phyloP scores from a whole-genome alignment of 805 yeast species.

The Blastobotrys parvus region DNA sequence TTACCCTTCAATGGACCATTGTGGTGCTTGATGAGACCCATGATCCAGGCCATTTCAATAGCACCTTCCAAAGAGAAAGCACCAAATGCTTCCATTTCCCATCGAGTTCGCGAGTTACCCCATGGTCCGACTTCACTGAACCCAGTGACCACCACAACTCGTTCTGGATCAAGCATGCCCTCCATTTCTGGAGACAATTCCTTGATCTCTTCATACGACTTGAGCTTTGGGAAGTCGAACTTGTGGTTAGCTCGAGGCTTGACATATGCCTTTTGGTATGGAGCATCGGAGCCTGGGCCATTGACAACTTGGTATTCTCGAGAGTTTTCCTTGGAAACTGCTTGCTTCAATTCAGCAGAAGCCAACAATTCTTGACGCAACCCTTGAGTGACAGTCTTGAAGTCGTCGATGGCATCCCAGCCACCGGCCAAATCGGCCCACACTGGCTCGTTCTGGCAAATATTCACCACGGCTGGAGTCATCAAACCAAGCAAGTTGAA shows the following conservation, averaged over 20 bases:
- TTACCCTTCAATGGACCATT: constrained; percentile 78
- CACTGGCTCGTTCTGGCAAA: constrained; percentile 90
- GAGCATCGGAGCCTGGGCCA: constrained; percentile 83
- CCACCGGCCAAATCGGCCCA: constrained; percentile 99
- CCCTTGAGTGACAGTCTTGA: constrained; percentile 76
- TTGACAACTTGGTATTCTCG: constrained; percentile 78
- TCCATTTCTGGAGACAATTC: constrained; percentile 58
- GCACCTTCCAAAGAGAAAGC: constrained; percentile 96
- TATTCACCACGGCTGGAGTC: constrained; percentile 73
- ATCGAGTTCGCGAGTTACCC: constrained; percentile 98
- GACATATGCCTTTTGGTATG: constrained; percentile 66
- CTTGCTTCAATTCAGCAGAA: constrained; percentile 87
- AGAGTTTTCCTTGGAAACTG: constrained; percentile 89
- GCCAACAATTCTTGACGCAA: constrained; percentile 68
- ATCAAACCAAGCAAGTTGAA: constrained; percentile 92
- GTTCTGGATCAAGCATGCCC: constrained; percentile 87
- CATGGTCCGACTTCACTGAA: constrained; percentile 98
- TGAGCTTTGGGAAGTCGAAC: constrained; percentile 85
- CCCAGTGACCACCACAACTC: constrained; percentile 92
- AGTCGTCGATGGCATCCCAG: constrained; percentile 82
- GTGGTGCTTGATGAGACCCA: constrained; percentile 95
- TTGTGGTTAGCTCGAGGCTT: constrained; percentile 94
- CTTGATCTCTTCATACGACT: constrained; percentile 67
- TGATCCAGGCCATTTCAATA: constrained; percentile 99
- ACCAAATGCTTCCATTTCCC: constrained; percentile 98